A percentile compares a stretch with the other conserved stretches of the same genome.
Evolutionary conservation across 2,329 filamentous ascomycete genomes (phyloP).

Genomic region (Pseudocercospora macadamiae): DNA sequence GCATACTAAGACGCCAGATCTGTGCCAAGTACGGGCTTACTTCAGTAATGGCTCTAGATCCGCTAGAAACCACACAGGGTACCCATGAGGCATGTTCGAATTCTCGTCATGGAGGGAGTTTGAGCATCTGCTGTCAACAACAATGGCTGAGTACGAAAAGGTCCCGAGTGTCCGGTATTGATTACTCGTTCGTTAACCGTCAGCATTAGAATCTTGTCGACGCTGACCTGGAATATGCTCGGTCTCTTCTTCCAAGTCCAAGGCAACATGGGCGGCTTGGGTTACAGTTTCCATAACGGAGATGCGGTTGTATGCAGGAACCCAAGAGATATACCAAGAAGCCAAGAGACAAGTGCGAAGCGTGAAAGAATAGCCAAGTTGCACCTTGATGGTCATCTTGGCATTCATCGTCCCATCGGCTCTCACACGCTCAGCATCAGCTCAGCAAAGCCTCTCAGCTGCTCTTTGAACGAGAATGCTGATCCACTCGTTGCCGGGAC

Average conservation of each 20-base stretch:
- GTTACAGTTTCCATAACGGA: neutral
- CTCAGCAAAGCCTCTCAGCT: neutral
- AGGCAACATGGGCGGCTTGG: neutral
- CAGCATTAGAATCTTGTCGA: no score
- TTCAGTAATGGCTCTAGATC: constrained; percentile 10
- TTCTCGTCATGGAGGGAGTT: neutral
- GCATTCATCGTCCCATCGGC: neutral
- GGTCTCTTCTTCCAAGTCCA: neutral
- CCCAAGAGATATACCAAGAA: constrained; percentile 12
- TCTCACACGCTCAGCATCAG: neutral
- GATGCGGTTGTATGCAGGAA: constrained; percentile 1
- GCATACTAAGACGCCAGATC: constrained; percentile 18
- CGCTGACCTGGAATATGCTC: neutral
- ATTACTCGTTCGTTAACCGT: no score
- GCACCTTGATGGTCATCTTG: neutral
- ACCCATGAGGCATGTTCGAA: neutral
- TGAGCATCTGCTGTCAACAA: neutral
- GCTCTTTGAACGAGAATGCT: neutral
- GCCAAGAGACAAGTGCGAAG: constrained; percentile 10
- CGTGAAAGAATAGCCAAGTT: constrained; percentile 2
- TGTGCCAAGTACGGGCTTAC: constrained; percentile 13
- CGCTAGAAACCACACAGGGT: neutral
- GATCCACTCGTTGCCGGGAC: neutral
- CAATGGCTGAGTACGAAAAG: neutral
- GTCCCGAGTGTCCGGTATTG: no score